Percentiles rank a stretch among this genome's conserved stretches.
Conservation (phyloP, 1,284 basidiomycete genomes). For the Uromyces viciae-fabae region DNA sequence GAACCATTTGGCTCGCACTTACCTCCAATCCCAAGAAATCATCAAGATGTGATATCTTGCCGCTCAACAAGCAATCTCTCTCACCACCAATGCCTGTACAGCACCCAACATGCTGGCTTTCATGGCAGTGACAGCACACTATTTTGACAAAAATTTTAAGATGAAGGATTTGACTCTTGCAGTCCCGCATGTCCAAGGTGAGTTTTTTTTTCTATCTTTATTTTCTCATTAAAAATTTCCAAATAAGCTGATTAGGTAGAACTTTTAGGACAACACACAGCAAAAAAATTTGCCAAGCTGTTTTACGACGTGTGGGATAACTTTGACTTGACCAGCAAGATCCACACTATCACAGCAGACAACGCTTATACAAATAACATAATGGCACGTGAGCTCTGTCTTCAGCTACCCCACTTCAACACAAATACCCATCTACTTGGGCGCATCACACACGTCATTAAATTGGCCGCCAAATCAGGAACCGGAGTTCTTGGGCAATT, state of each 20-base stretch:
- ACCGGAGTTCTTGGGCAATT: not conserved
- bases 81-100: not conserved
- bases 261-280: not conserved
- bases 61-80: not conserved
- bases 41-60: not conserved
- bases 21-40: not conserved
- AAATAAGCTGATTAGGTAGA: not conserved
- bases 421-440: not conserved
- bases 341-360: not conserved
- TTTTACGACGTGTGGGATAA: not conserved
- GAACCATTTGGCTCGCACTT: not conserved
- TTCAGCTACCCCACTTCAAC: not conserved
- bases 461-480: not conserved
- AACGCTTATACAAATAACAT: not conserved
- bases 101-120: not conserved
- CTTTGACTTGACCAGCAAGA: not conserved
- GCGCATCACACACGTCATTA: not conserved
- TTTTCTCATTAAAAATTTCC: not conserved
- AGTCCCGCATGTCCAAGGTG: constrained; percentile 13
- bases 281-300: not conserved
- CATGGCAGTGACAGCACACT: constrained; percentile 19
- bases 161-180: not conserved
- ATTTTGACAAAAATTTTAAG: not conserved
- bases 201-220: not conserved
- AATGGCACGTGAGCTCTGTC: not conserved